Conservation (phyloP, 2,329 filamentous ascomycete species). For the Tolypocladium tropicale region DNA sequence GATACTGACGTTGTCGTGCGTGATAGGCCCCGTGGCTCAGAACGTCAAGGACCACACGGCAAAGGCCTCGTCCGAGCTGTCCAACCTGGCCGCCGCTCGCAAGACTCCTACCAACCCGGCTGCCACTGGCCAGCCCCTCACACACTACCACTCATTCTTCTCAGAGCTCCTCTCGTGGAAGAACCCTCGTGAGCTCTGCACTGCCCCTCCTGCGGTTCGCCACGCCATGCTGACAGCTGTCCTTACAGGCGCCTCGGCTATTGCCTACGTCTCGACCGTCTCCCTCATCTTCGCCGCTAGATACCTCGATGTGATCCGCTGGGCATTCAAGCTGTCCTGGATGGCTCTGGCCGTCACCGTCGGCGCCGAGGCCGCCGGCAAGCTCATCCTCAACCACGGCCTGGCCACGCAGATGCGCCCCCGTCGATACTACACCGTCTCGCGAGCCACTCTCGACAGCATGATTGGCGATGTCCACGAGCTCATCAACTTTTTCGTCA, state of each 20-base stretch:
- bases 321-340: constrained; percentile 54
- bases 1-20: constrained; percentile 1
- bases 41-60: constrained; percentile 45
- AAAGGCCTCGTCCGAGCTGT: constrained; percentile 46
- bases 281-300: constrained; percentile 50
- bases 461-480: constrained; percentile 56
- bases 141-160: constrained; percentile 64
- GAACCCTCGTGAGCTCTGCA: constrained; percentile 45
- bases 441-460: constrained; percentile 49
- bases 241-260: constrained; percentile 47
- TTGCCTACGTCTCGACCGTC: constrained; percentile 51
- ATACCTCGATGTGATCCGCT: constrained; percentile 58
- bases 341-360: constrained; percentile 51
- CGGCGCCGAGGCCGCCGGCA: constrained; percentile 50
- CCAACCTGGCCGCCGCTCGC: constrained; percentile 47
- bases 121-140: constrained; percentile 52
- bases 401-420: constrained; percentile 56
- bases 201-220: neutral
- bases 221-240: constrained; percentile 6
- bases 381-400: constrained; percentile 49
- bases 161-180: constrained; percentile 59
- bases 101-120: constrained; percentile 41
- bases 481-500: constrained; percentile 62
- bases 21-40: constrained; percentile 45
- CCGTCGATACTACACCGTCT: constrained; percentile 56